Evolutionary conservation across 2,329 filamentous ascomycete genomes (phyloP).

Genomic region (Pseudopyrenochaeta lycopersici): DNA sequence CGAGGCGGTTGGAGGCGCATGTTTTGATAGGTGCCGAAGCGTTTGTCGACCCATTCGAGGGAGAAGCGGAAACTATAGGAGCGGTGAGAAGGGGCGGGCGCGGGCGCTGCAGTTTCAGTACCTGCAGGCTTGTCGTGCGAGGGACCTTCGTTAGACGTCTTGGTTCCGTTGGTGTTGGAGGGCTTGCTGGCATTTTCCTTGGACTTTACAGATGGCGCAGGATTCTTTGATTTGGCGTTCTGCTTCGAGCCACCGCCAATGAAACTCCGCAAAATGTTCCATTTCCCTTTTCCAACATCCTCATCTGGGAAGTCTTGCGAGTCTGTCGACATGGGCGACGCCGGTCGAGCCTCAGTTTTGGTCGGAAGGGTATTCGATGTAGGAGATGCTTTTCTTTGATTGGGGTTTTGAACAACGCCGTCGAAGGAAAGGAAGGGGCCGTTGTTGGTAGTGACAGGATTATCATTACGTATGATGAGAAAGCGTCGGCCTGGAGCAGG

Average conservation of each 20-base stretch:
- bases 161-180: conserved; percentile 8
- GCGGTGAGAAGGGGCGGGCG: conserved; percentile 62
- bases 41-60: conserved; percentile 70
- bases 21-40: conserved; percentile 65
- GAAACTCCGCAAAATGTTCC: conserved; percentile 71
- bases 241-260: conserved; percentile 60
- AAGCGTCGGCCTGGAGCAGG: conserved; percentile 87
- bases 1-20: conserved; percentile 72
- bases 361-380: conserved; percentile 20
- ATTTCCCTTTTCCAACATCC: conserved; percentile 63
- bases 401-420: conserved; percentile 58
- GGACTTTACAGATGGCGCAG: conserved; percentile 30
- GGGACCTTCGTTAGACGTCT: conserved; percentile 10
- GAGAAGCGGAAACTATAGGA: conserved; percentile 78
- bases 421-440: conserved; percentile 71
- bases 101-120: conserved; percentile 34
- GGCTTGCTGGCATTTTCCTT: conserved; percentile 31
- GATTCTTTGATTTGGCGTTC: conserved; percentile 52
- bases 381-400: conserved; percentile 44
- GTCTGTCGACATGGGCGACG: conserved; percentile 39
- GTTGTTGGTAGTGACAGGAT: conserved; percentile 60
- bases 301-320: conserved; percentile 46
- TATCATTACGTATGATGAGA: conserved; percentile 87
- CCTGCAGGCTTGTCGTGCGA: conserved; percentile 10
- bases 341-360: conserved; percentile 39